Base-by-base conservation (phyloP, 2,329 filamentous ascomycete genomes). In the Colletotrichum falcatum region DNA sequence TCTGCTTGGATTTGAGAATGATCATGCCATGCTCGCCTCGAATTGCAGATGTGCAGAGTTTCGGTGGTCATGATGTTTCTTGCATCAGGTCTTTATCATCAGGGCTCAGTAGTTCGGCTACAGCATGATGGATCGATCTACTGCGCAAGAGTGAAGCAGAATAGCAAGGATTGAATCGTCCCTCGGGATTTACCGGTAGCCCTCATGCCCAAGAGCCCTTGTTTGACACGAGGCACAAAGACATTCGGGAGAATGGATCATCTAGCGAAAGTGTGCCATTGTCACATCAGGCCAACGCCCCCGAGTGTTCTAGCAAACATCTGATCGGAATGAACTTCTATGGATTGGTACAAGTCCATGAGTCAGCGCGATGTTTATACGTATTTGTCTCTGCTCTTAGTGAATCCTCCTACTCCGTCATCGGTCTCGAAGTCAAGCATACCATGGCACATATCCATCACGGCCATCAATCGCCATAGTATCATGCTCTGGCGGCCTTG, bases 351-450 rank as follows among this genome's bases (percentile, higher is more conserved):
- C n/a, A 33, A 42, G 42, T 35, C 11, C 35, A 49, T 5, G 65
- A 42, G 35, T 56, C 65, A 64, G 18, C 35, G 33, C 23, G 44
- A 68, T 53, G 53, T 28, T 59, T 65, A 28, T 4, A n/a, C n/a
- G n/a, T n/a, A 1, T 20, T 20, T 26, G 9, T 23, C 23, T 20
- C 5, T 30, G 16, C 23, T 28, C 37, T n/a, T 7, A 5, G 7
- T 12, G 23, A 16, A 12, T n/a, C 26, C 37, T 44, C 23, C 1
- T 14, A 16, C 12, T 42, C 55, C 16, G 26, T 39, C 26, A 8
- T 28, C 23, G 28, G 55, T 42, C 55, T 20, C 20, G 53, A 23
- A 37, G 30, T 11, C 30, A 5, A n/a, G 11, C 5, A 20, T 37
- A 12, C 33, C n/a, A 37, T 30, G 11, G 12, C 20, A 55, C 18